phyloP scores from a whole-genome alignment of 176 grass and related monocot genomes.

The Pontederia paniculata region DNA sequence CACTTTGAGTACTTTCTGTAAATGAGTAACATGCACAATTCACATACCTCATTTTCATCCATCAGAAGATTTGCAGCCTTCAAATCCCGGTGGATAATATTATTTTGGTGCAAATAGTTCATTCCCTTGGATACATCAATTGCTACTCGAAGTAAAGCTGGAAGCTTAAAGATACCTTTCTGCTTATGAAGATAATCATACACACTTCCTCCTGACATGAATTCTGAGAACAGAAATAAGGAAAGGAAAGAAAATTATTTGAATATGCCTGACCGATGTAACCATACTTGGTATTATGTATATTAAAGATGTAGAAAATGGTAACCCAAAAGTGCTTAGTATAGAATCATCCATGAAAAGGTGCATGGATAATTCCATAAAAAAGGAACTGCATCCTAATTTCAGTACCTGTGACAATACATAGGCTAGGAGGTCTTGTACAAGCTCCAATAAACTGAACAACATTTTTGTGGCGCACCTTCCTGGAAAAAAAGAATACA shows the following conservation, averaged over 20 bases:
- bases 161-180: slow-evolving; percentile 76
- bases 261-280: neutral
- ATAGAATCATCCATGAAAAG: no score
- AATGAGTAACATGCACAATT: slow-evolving; percentile 3
- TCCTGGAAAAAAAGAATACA: slow-evolving; percentile 40
- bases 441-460: slow-evolving; percentile 97
- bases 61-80: slow-evolving; percentile 99
- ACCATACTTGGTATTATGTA: no score
- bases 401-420: slow-evolving; percentile 85
- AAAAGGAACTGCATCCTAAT: slow-evolving; percentile 9
- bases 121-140: slow-evolving; percentile 99
- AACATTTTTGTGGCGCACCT: slow-evolving; percentile 95
- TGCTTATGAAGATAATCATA: slow-evolving; percentile 98
- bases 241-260: neutral
- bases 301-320: no score
- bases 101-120: slow-evolving; percentile 98
- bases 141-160: slow-evolving; percentile 75
- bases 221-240: slow-evolving; percentile 44
- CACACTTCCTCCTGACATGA: slow-evolving; percentile 87
- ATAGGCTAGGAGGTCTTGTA: slow-evolving; percentile 71
- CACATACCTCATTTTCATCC: slow-evolving; percentile 91
- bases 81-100: slow-evolving; percentile 96
- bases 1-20: neutral
- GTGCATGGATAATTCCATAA: neutral
- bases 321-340: no score